phyloP scores from a whole-genome alignment of 305 asterid genomes.

The Lippia alba region DNA sequence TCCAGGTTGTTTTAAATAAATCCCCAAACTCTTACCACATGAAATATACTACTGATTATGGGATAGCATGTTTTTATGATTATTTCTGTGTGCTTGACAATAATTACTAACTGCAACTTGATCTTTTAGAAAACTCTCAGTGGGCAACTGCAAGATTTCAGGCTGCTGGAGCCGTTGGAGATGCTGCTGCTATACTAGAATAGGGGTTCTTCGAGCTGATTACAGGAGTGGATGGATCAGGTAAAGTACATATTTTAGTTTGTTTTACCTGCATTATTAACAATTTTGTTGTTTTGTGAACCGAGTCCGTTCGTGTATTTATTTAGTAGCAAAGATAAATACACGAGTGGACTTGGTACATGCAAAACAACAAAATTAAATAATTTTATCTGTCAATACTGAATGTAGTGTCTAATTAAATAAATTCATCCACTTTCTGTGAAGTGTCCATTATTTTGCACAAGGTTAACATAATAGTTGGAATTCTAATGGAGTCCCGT shows the following conservation, averaged over 20 bases:
- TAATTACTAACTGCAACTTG: conserved; percentile 27
- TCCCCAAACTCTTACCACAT: conserved; percentile 30
- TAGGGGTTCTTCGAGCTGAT: conserved; percentile 77
- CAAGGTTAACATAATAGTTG: conserved; percentile 12
- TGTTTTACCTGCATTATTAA: conserved; percentile 25
- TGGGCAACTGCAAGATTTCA: conserved; percentile 86
- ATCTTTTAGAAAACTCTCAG: conserved; percentile 82
- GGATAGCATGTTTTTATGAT: conserved; percentile 9
- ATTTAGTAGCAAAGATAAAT: no score
- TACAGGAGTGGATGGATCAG: conserved; percentile 76
- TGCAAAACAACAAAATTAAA: no score
- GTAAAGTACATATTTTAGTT: conserved; percentile 45
- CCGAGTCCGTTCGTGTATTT: background rate
- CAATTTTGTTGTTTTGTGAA: background rate
- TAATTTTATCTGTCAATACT: conserved; percentile 14
- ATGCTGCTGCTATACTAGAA: conserved; percentile 94
- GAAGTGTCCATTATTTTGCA: conserved; percentile 3
- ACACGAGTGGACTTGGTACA: no score
- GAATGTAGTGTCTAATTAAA: conserved; percentile 16
- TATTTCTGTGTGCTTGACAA: conserved; percentile 9
- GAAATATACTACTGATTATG: background rate
- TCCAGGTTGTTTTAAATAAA: conserved; percentile 60
- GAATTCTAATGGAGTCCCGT: conserved; percentile 16
- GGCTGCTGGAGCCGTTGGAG: conserved; percentile 94
- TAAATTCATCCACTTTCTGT: conserved; percentile 3